These are phyloP conservation scores for Mrakia frigida DNA, from an alignment of 768 basidiomycete genomes.

Conservation along the genomic window DNA sequence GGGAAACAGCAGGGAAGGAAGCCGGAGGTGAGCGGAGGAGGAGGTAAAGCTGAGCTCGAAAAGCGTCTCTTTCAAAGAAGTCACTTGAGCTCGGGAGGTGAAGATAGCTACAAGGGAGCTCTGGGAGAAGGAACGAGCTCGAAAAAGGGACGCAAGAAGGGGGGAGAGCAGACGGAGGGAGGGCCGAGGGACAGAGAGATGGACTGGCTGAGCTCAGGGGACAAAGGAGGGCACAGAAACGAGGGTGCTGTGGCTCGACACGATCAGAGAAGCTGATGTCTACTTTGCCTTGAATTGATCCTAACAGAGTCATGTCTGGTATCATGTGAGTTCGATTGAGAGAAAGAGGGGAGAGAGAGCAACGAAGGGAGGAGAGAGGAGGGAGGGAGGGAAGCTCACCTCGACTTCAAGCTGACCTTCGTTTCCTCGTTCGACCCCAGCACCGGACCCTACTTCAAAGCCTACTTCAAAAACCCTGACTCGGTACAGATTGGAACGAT, in stretches of 20 bases:
- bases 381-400: background rate
- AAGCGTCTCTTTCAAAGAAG: too few relatives aligned
- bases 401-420: background rate
- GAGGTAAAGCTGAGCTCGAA: too few relatives aligned
- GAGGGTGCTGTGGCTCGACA: background rate
- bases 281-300: background rate
- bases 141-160: background rate
- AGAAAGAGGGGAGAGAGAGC: background rate
- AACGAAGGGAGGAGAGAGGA: background rate
- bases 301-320: conserved; percentile 22
- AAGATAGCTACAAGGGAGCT: too few relatives aligned
- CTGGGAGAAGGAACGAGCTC: too few relatives aligned
- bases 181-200: too few relatives aligned
- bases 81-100: too few relatives aligned
- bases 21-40: background rate
- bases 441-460: conserved; percentile 28
- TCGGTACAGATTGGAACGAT: conserved; percentile 28
- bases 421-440: background rate
- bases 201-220: too few relatives aligned
- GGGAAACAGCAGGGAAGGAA: too few relatives aligned
- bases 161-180: background rate
- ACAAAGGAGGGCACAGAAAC: too few relatives aligned
- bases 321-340: conserved; percentile 13
- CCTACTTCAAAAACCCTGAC: conserved; percentile 15
- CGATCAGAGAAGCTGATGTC: background rate